Percentiles rank a stretch among this genome's conserved stretches.
These are phyloP conservation scores for Cairneyella variabilis DNA, from an alignment of 495 filamentous ascomycete species.

Conservation along the genomic window DNA sequence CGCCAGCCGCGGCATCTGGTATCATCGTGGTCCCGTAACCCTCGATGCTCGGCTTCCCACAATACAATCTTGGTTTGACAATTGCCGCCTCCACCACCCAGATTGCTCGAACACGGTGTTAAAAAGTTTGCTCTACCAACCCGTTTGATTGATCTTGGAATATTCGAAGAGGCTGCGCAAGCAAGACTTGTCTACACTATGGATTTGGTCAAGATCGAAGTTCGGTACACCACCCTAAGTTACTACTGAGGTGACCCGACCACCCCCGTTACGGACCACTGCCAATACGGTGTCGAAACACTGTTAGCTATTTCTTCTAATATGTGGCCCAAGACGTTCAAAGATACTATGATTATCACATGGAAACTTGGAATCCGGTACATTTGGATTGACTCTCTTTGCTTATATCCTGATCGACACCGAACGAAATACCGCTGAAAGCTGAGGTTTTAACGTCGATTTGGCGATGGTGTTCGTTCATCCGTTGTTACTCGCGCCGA, in stretches of 20 bases:
- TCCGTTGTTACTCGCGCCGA: too few species aligned
- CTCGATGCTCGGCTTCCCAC: too few species aligned
- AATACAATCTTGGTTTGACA: background rate
- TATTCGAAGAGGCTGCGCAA: background rate
- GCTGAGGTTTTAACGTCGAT: too few species aligned
- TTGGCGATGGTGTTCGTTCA: too few species aligned
- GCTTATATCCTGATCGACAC: too few species aligned
- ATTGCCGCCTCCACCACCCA: background rate
- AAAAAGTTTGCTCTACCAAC: background rate
- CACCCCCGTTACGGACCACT: background rate
- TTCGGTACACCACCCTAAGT: background rate
- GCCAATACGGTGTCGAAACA: background rate
- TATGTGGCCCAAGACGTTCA: background rate
- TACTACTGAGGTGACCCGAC: background rate
- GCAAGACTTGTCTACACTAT: background rate
- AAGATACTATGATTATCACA: background rate
- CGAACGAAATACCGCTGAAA: too few species aligned
- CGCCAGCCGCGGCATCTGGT: too few species aligned
- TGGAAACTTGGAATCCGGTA: background rate
- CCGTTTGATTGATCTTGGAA: background rate
- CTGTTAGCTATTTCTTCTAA: background rate
- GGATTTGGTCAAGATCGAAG: background rate
- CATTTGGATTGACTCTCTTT: slow-evolving; percentile 8
- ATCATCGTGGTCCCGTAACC: too few species aligned
- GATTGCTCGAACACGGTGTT: background rate